These are phyloP conservation scores for Pezizomycotina sp. DNA, from an alignment of 2,329 filamentous ascomycete species.

Conservation along the genomic window DNA sequence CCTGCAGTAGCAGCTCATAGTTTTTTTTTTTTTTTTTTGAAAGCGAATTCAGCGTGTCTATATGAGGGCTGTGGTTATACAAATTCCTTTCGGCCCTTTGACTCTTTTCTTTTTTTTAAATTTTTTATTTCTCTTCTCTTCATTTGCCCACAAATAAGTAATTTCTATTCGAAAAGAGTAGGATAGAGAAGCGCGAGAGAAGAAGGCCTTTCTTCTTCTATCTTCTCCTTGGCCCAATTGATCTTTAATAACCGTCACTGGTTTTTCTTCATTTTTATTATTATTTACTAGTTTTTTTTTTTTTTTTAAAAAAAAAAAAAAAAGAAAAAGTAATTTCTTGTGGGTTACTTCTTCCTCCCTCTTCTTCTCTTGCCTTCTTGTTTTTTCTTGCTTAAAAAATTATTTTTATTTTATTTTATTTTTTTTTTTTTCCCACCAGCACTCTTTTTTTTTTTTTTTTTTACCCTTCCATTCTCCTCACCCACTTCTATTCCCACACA, in stretches of 20 bases:
- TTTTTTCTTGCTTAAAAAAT: background rate
- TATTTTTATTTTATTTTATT: conserved; percentile 1
- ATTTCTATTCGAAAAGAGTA: no score
- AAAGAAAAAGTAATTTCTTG: background rate
- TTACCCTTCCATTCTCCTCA: conserved; percentile 10
- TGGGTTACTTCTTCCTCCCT: conserved; percentile 1
- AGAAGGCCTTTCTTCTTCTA: no score
- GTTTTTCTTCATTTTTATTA: background rate
- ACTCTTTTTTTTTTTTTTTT: conserved; percentile 11
- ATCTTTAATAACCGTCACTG: background rate
- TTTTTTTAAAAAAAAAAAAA: background rate
- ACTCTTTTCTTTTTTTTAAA: no score
- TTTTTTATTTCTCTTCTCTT: no score
- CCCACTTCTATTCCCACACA: conserved; percentile 9
- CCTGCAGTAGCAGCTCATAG: no score
- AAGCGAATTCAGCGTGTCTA: no score
- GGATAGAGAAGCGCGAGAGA: no score
- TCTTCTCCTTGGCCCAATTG: no score
- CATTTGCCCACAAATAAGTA: no score
- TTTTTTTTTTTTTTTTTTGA: no score
- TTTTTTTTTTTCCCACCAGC: conserved; percentile 4
- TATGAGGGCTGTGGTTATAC: no score
- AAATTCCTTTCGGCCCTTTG: no score
- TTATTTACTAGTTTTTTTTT: conserved; percentile 1
- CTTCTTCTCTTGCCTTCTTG: background rate